phyloP scores from a whole-genome alignment of 2,329 filamentous ascomycete species.

The Cladosporium sp. region DNA sequence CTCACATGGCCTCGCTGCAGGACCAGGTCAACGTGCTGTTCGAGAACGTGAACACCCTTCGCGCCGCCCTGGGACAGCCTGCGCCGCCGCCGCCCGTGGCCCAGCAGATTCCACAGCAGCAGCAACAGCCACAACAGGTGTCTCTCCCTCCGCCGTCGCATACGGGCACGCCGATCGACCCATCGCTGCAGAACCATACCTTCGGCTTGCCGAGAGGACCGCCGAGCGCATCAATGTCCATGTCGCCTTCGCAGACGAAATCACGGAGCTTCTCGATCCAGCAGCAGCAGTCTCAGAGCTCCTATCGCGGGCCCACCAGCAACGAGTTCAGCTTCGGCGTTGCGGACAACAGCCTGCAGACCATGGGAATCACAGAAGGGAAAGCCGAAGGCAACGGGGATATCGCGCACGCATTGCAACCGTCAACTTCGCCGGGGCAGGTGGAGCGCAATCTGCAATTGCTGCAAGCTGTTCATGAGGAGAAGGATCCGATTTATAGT shows the following conservation, averaged over 20 bases:
- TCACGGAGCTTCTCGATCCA: slow-evolving; percentile 37
- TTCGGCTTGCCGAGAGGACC: slow-evolving; percentile 24
- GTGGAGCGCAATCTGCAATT: slow-evolving; percentile 24
- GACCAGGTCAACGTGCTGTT: slow-evolving; percentile 80
- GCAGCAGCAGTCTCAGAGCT: slow-evolving; percentile 51
- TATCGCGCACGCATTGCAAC: slow-evolving; percentile 24
- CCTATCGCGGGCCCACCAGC: slow-evolving; percentile 83
- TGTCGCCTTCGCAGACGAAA: slow-evolving; percentile 36
- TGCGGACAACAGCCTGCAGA: slow-evolving; percentile 81
- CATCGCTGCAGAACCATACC: slow-evolving; percentile 32
- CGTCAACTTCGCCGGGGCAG: slow-evolving; percentile 14
- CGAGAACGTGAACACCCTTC: slow-evolving; percentile 68
- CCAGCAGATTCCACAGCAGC: slow-evolving; percentile 21
- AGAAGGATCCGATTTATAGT: slow-evolving; percentile 76
- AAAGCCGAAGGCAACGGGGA: slow-evolving; percentile 9
- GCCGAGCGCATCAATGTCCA: slow-evolving; percentile 26
- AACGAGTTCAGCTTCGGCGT: slow-evolving; percentile 82
- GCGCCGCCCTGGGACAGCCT: slow-evolving; percentile 47
- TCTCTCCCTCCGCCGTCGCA: slow-evolving; percentile 19
- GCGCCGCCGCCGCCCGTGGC: slow-evolving; percentile 17
- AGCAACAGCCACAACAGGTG: background rate
- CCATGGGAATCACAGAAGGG: slow-evolving; percentile 76
- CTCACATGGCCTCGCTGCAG: slow-evolving; percentile 72
- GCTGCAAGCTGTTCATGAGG: slow-evolving; percentile 41
- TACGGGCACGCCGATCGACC: slow-evolving; percentile 37